Conservation (phyloP, 2,329 filamentous ascomycete species). For the Penicillium corylophilum region DNA sequence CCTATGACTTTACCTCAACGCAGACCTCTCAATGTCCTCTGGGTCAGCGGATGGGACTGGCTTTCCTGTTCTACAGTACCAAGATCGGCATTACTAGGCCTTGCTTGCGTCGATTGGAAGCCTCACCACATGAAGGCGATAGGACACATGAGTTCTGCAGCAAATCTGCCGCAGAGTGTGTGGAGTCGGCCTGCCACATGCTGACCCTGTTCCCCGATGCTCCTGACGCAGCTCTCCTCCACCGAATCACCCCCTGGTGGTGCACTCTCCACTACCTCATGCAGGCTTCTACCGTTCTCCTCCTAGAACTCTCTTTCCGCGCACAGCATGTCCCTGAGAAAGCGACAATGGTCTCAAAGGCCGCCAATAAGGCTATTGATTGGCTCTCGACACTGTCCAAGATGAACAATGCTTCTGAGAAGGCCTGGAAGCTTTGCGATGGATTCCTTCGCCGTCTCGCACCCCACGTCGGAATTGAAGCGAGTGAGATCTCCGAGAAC, state of each 20-base stretch:
- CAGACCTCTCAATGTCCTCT: conserved; percentile 36
- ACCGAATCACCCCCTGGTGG: conserved; percentile 46
- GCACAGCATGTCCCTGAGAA: conserved; percentile 46
- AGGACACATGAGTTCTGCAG: conserved; percentile 39
- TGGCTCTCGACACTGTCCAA: conserved; percentile 35
- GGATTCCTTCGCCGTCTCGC: conserved; percentile 35
- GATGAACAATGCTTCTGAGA: conserved; percentile 29
- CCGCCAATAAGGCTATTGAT: conserved; percentile 35
- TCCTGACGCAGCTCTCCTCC: conserved; percentile 37
- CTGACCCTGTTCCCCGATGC: conserved; percentile 42
- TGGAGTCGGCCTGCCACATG: conserved; percentile 44
- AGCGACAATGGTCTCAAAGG: conserved; percentile 35
- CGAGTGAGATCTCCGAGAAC: conserved; percentile 31
- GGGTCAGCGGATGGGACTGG: conserved; percentile 39
- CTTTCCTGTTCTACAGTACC: conserved; percentile 45
- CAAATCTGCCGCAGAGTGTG: conserved; percentile 41
- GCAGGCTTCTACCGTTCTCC: conserved; percentile 44
- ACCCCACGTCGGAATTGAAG: conserved; percentile 30
- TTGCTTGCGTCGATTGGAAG: conserved; percentile 43
- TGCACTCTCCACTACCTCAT: conserved; percentile 46
- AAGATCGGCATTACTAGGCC: conserved; percentile 45
- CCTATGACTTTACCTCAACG: conserved; percentile 42
- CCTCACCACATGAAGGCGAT: conserved; percentile 31
- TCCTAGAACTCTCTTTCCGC: conserved; percentile 45
- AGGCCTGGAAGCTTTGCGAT: conserved; percentile 39